Evolutionary conservation across 768 basidiomycete genomes (phyloP).

Genomic region (Sarcomyxa edulis): DNA sequence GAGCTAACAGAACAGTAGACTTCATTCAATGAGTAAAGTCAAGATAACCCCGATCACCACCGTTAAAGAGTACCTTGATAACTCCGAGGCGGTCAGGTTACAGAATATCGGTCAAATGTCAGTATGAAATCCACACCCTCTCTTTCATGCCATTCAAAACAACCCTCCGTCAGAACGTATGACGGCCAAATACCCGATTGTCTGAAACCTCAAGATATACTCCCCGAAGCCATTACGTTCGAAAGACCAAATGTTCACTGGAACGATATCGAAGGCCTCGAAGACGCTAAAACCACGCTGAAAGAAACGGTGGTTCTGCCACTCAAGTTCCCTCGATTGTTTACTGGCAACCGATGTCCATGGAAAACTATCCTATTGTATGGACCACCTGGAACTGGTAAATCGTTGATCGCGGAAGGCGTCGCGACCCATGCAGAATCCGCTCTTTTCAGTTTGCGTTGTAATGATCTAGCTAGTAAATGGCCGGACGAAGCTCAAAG

Average conservation of each 20-base stretch:
- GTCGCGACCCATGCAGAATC: slow-evolving; percentile 99
- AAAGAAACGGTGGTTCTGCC: slow-evolving; percentile 99
- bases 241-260: slow-evolving; percentile 96
- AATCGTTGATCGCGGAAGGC: slow-evolving; percentile 94
- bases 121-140: no score
- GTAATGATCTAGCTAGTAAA: slow-evolving; percentile 93
- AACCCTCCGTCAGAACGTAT: no score
- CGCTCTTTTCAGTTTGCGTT: slow-evolving; percentile 96
- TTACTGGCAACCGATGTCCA: slow-evolving; percentile 98
- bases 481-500: slow-evolving; percentile 99
- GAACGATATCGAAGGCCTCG: slow-evolving; percentile 98
- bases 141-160: no score
- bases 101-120: no score
- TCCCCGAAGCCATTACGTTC: slow-evolving; percentile 84
- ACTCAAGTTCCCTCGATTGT: slow-evolving; percentile 98
- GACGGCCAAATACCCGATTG: no score
- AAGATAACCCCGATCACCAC: no score
- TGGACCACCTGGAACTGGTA: slow-evolving; percentile 97
- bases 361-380: slow-evolving; percentile 96
- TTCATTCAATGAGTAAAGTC: no score
- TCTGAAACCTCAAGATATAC: slow-evolving; percentile 87
- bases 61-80: no score
- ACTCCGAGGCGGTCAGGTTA: no score
- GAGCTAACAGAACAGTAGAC: no score
- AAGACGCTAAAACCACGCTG: slow-evolving; percentile 89